Evolutionary conservation across 495 filamentous ascomycete species (phyloP).

Genomic region (Bacidia rubella): DNA sequence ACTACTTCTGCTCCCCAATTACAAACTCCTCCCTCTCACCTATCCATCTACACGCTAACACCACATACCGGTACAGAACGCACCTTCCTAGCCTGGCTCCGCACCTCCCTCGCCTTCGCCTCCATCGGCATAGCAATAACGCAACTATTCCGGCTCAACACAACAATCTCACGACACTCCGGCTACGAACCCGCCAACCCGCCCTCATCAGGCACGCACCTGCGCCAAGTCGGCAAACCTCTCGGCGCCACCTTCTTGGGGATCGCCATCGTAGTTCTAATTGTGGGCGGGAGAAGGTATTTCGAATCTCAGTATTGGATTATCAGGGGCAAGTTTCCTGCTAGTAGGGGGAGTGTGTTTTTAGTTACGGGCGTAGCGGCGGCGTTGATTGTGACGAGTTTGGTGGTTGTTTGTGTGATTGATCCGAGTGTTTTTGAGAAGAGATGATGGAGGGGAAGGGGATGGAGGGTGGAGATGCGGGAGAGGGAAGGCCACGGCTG

Average conservation of each 20-base stretch:
- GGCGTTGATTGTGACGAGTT: slow-evolving; percentile 53
- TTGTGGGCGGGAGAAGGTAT: slow-evolving; percentile 65
- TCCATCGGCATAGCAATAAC: slow-evolving; percentile 94
- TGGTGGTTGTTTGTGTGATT: slow-evolving; percentile 58
- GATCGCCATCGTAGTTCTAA: slow-evolving; percentile 72
- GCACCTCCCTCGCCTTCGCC: slow-evolving; percentile 90
- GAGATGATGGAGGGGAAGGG: slow-evolving; percentile 1
- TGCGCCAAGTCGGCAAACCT: slow-evolving; percentile 77
- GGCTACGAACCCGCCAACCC: slow-evolving; percentile 18
- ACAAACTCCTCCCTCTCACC: background rate
- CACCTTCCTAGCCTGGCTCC: slow-evolving; percentile 93
- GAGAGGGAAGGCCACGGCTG: background rate
- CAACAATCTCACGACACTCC: slow-evolving; percentile 33
- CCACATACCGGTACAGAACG: slow-evolving; percentile 48
- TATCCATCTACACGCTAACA: background rate
- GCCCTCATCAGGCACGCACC: slow-evolving; percentile 22
- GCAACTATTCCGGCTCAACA: slow-evolving; percentile 90
- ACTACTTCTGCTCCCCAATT: background rate
- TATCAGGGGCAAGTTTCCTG: slow-evolving; percentile 84
- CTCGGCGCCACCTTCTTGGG: slow-evolving; percentile 86
- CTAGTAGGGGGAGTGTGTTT: slow-evolving; percentile 75
- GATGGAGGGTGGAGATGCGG: background rate
- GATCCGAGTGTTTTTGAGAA: slow-evolving; percentile 40
- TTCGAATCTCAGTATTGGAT: slow-evolving; percentile 69
- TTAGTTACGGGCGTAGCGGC: slow-evolving; percentile 57